phyloP scores from a whole-genome alignment of 192 early-diverging fungal genomes.

The Paraglomus occultum region DNA sequence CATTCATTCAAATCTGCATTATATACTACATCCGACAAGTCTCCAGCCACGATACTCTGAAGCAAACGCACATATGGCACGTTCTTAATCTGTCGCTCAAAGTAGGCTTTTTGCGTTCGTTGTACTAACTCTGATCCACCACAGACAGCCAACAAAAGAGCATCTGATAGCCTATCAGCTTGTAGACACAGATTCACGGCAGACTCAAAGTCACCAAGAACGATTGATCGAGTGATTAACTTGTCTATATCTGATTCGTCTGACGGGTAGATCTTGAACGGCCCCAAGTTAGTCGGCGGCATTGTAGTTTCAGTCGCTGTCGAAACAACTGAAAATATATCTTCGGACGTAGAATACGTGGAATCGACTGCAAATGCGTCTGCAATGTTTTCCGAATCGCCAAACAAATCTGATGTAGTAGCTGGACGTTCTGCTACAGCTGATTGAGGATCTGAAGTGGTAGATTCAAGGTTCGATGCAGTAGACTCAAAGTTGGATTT shows the following conservation, averaged over 20 bases:
- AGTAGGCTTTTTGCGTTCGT: conserved; percentile 80
- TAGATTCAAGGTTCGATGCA: no score
- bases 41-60: conserved; percentile 75
- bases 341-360: background rate
- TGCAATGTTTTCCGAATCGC: conserved; percentile 6
- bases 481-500: no score
- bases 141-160: conserved; percentile 83
- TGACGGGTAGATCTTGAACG: conserved; percentile 53
- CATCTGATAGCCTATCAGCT: conserved; percentile 80
- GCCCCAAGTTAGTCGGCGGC: conserved; percentile 31
- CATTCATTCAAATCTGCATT: conserved; percentile 79
- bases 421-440: background rate
- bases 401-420: conserved; percentile 25
- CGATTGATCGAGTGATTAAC: conserved; percentile 78
- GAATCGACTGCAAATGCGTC: conserved; percentile 31
- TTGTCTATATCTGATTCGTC: conserved; percentile 71
- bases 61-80: conserved; percentile 83
- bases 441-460: no score
- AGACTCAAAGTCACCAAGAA: conserved; percentile 91
- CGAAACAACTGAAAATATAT: background rate
- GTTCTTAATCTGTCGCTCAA: conserved; percentile 65
- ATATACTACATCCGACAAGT: conserved; percentile 77
- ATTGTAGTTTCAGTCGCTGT: conserved; percentile 21
- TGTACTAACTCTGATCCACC: conserved; percentile 75
- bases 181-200: conserved; percentile 87